Percentiles rank a stretch among this genome's conserved stretches.
Evolutionary conservation across 768 basidiomycete genomes (phyloP).

Genomic region (Nidula microcarpa): DNA sequence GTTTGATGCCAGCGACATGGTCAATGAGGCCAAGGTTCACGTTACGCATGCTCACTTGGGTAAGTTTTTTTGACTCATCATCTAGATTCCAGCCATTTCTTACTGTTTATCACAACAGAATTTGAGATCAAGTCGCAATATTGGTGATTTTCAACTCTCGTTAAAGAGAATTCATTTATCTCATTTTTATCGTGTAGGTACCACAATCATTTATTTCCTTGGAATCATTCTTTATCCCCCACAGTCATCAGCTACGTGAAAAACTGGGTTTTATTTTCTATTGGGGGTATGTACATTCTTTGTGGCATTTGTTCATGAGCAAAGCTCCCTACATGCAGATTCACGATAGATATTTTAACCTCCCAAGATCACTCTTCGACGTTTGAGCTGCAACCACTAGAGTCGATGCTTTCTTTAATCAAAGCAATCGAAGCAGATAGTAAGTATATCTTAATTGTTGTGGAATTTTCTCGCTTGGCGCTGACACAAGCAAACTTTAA

Average conservation of each 20-base stretch:
- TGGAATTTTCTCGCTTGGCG: too few relatives aligned
- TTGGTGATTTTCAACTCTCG: conserved; percentile 1
- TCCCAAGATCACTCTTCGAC: not conserved
- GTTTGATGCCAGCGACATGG: not conserved
- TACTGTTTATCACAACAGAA: not conserved
- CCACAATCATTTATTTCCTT: not conserved
- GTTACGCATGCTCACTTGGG: not conserved
- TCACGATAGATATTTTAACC: not conserved
- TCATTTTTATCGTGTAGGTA: not conserved
- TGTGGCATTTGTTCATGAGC: not conserved
- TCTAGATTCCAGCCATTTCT: not conserved
- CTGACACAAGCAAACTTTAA: not conserved
- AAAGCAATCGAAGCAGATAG: not conserved
- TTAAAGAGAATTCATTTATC: not conserved
- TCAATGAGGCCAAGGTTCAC: conserved; percentile 1
- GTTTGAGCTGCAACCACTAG: not conserved
- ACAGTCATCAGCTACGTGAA: not conserved
- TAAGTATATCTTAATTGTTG: too few relatives aligned
- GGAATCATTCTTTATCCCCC: not conserved
- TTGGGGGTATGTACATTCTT: not conserved
- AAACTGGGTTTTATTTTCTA: not conserved
- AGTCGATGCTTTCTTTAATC: not conserved
- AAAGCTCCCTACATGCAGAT: not conserved
- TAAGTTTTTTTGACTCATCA: not conserved
- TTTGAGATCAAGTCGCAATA: conserved; percentile 2